Base-by-base conservation (phyloP, 805 yeast species). In the Brettanomyces custersianus region DNA sequence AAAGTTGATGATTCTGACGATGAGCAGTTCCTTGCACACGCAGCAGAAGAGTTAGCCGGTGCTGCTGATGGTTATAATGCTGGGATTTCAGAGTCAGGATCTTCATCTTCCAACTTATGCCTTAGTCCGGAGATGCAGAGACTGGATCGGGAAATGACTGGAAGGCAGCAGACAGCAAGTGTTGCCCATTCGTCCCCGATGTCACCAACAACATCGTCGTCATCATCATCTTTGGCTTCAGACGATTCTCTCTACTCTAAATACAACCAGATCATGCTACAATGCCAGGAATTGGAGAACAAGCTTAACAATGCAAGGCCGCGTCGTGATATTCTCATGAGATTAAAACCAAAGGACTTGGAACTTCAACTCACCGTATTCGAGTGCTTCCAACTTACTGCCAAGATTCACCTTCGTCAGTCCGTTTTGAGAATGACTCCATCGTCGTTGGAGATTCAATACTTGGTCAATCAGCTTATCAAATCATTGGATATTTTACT, bases 281-380 rank as follows among this genome's bases (percentile, higher is more conserved):
- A 49, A 38, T 52, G 49, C 46, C 59, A 53, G 54, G 63, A 46
- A 1, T 42, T 81, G 16, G 84, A 78, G 43, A 41, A 41, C 8
- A 65, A 60, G 43, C 69, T 79, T 28, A 69, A 72, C 36, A 40
- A 47, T 2, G 67, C 73, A 7, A 63, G 63, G 37, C 88, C 88
- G 0, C 70, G 71, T 31, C 60, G 66, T 7, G 50, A 54, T 15
- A 75, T 74, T 36, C 50, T 79, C 28, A 46, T 52, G 5, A 36
- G 43, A 15, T 40, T 55, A 20, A 46, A 61, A 4, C 51, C 62
- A 1, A 61, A 63, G 19, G 86, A 81, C 33, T 56, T 78, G 20
- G 80, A 77, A 47, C 59, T 72, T 38, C 92, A 83, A 48, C 57
- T 81, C 34, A 75, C 84, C 2, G 54, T 81, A 24, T 84, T 83